Conservation (phyloP, 352 stramenopile genomes). For the Phytophthora rubi region DNA sequence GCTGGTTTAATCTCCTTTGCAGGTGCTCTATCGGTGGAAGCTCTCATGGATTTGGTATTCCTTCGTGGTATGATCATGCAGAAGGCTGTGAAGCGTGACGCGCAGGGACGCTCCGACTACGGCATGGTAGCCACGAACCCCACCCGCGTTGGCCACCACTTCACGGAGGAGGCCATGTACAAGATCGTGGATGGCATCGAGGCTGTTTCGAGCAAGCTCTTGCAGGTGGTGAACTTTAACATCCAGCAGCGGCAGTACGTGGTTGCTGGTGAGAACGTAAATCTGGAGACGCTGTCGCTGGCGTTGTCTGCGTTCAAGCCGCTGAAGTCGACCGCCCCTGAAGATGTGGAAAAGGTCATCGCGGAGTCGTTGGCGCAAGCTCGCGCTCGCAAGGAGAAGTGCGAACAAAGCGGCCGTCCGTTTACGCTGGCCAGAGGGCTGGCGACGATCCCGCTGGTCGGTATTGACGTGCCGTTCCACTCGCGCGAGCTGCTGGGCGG, state of each 20-base stretch:
- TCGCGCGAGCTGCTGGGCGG: slow-evolving; percentile 82
- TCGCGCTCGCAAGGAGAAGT: slow-evolving; percentile 65
- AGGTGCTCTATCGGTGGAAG: slow-evolving; percentile 61
- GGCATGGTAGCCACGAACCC: slow-evolving; percentile 89
- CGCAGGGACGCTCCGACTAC: slow-evolving; percentile 81
- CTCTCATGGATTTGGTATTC: slow-evolving; percentile 81
- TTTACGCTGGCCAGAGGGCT: slow-evolving; percentile 68
- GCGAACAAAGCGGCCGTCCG: slow-evolving; percentile 52
- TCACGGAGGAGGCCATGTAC: slow-evolving; percentile 74
- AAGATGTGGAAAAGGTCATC: slow-evolving; percentile 62
- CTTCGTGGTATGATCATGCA: slow-evolving; percentile 74
- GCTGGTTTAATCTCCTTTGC: slow-evolving; percentile 76
- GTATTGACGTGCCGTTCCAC: slow-evolving; percentile 92
- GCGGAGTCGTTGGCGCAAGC: slow-evolving; percentile 64
- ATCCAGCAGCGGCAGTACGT: slow-evolving; percentile 87
- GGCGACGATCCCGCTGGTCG: slow-evolving; percentile 88
- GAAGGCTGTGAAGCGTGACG: slow-evolving; percentile 63
- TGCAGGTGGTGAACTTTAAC: slow-evolving; percentile 92
- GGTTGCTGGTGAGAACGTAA: slow-evolving; percentile 82
- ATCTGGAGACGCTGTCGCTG: slow-evolving; percentile 80
- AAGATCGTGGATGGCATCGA: slow-evolving; percentile 75
- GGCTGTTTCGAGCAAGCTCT: slow-evolving; percentile 63
- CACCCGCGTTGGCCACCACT: slow-evolving; percentile 70
- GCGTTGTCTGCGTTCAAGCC: slow-evolving; percentile 59
- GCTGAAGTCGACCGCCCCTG: slow-evolving; percentile 50